These are phyloP conservation scores for Leptographium radiaticola DNA, from an alignment of 2,329 filamentous ascomycete species.

Conservation along the genomic window DNA sequence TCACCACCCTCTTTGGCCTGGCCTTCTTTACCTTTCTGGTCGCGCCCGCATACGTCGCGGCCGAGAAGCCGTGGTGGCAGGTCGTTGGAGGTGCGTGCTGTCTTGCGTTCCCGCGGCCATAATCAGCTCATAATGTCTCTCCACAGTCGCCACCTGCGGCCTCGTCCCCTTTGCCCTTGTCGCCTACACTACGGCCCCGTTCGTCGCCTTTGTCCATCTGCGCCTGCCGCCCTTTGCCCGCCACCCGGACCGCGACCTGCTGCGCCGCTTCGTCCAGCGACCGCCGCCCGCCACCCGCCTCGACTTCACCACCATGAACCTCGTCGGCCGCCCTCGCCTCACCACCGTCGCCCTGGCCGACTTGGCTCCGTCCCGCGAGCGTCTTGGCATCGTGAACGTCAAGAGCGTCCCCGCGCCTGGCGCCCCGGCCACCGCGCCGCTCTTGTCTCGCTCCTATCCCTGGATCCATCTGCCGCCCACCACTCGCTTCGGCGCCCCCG, in stretches of 20 bases:
- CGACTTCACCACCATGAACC: constrained; percentile 41
- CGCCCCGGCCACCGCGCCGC: background rate
- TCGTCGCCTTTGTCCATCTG: constrained; percentile 60
- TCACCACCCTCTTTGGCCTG: constrained; percentile 58
- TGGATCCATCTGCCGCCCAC: constrained; percentile 19
- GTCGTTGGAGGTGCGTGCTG: constrained; percentile 23
- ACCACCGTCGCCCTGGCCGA: constrained; percentile 21
- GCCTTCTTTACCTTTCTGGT: constrained; percentile 52
- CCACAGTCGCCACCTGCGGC: constrained; percentile 43
- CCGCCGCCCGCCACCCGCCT: constrained; percentile 33
- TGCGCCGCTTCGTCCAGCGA: constrained; percentile 36
- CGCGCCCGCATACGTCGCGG: constrained; percentile 42
- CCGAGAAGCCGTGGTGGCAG: constrained; percentile 22
- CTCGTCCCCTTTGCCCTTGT: constrained; percentile 53
- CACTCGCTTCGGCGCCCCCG: constrained; percentile 19
- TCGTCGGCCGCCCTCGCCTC: constrained; percentile 38
- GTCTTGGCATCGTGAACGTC: constrained; percentile 27
- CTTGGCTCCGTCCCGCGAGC: constrained; percentile 17
- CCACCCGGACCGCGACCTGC: constrained; percentile 28
- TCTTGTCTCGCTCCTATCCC: constrained; percentile 17
- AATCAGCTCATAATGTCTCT: background rate
- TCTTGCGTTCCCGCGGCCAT: background rate
- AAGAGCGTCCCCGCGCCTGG: background rate
- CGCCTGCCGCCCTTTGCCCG: constrained; percentile 54
- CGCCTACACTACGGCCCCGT: constrained; percentile 50